Evolutionary conservation across 345 rosid genomes (phyloP).

Genomic region (Passiflora organensis): DNA sequence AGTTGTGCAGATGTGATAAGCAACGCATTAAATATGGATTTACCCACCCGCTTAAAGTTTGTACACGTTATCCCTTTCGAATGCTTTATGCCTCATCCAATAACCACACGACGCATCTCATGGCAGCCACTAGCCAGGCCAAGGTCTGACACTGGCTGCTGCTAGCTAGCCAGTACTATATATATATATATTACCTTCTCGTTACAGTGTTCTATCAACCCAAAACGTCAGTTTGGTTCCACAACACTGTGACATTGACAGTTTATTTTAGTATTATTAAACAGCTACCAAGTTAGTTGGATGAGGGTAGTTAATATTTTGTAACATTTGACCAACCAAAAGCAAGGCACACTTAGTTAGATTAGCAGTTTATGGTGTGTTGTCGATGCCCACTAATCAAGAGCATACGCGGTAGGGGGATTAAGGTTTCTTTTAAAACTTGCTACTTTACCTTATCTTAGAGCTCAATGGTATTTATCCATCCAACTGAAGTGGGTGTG

Average conservation of each 20-base stretch:
- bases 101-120: not conserved
- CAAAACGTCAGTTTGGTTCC: not conserved
- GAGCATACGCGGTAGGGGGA: slow-evolving; percentile 3
- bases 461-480: slow-evolving; percentile 22
- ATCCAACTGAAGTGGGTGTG: slow-evolving; percentile 28
- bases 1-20: too few species aligned
- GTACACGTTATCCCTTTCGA: too few species aligned
- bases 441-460: slow-evolving; percentile 22
- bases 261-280: not conserved
- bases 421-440: not conserved
- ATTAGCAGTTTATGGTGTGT: slow-evolving; percentile 13
- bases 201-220: not conserved
- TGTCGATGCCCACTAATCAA: slow-evolving; percentile 10
- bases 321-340: slow-evolving; percentile 30
- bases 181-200: not conserved
- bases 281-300: not conserved
- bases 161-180: too few species aligned
- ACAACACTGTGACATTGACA: not conserved
- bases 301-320: slow-evolving; percentile 10
- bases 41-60: too few species aligned
- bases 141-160: too few species aligned
- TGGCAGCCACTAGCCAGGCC: not conserved
- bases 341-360: slow-evolving; percentile 16
- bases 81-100: not conserved
- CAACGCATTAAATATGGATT: too few species aligned